Conservation (phyloP, 805 yeast species). For the Suhomyces pyralidae region DNA sequence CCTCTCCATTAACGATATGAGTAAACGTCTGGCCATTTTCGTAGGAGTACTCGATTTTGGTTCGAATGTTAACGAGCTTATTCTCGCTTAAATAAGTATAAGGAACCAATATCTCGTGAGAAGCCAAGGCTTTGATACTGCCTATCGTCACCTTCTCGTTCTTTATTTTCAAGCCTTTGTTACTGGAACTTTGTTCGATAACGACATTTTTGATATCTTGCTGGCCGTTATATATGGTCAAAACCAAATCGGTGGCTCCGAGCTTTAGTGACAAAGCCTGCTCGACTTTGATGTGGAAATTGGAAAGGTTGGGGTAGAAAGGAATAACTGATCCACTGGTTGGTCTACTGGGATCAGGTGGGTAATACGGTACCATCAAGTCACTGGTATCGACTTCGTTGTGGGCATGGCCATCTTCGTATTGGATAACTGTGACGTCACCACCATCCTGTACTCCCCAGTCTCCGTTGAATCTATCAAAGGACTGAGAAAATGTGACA, state of each 20-base stretch:
- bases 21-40: slow-evolving; percentile 17
- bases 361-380: not conserved
- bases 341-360: not conserved
- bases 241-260: slow-evolving; percentile 23
- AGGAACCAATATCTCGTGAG: not conserved
- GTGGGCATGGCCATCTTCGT: not conserved
- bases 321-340: not conserved
- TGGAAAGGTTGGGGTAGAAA: slow-evolving; percentile 16
- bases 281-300: slow-evolving; percentile 26
- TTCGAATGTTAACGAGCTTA: slow-evolving; percentile 21
- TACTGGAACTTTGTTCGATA: slow-evolving; percentile 12
- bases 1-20: slow-evolving; percentile 24
- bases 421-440: slow-evolving; percentile 7
- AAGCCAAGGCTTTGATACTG: not conserved
- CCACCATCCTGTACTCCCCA: not conserved
- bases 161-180: slow-evolving; percentile 15
- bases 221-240: slow-evolving; percentile 26
- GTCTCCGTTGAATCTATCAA: slow-evolving; percentile 1
- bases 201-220: slow-evolving; percentile 29
- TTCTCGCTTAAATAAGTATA: slow-evolving; percentile 23
- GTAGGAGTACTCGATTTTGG: slow-evolving; percentile 18
- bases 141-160: not conserved
- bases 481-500: slow-evolving; percentile 16
- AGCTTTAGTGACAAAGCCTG: slow-evolving; percentile 25
- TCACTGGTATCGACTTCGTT: not conserved